A percentile compares a stretch with the other conserved stretches of the same genome.
Evolutionary conservation across 352 stramenopile species (phyloP).

Genomic region (Pilasporangium apinafurcum): DNA sequence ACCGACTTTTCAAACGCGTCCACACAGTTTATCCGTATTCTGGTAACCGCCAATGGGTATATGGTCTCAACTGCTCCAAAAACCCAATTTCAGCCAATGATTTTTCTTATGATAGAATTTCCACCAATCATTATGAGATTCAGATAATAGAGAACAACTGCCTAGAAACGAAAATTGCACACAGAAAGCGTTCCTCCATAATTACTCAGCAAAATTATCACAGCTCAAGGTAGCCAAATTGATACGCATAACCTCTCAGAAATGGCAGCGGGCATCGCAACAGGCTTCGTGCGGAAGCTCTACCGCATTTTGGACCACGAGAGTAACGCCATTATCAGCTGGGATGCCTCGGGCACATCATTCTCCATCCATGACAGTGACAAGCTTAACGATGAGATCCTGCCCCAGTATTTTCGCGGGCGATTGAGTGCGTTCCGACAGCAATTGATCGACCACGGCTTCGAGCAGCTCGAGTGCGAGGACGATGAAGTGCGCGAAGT

Average conservation of each 20-base stretch:
- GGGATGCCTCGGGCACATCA: conserved; percentile 41
- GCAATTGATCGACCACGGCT: conserved; percentile 72
- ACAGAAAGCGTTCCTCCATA: no score
- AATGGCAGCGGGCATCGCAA: conserved; percentile 52
- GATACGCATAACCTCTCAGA: no score
- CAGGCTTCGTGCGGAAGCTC: conserved; percentile 76
- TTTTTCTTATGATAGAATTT: no score
- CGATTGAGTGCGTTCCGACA: conserved; percentile 66
- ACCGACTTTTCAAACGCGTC: no score
- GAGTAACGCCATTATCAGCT: conserved; percentile 48
- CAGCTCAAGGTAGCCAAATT: no score
- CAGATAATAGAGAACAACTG: no score
- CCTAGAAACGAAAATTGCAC: no score
- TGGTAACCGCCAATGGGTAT: no score
- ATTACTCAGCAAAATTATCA: neutral
- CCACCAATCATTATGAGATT: no score
- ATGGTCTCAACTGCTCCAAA: no score
- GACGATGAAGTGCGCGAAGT: conserved; percentile 42
- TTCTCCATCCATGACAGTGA: conserved; percentile 69
- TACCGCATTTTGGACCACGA: conserved; percentile 79
- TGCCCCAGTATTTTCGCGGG: conserved; percentile 66
- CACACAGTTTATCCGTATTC: no score
- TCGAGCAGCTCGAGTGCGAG: conserved; percentile 53
- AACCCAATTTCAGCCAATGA: no score
- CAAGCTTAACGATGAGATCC: conserved; percentile 41